A percentile compares a stretch with the other conserved stretches of the same genome.
phyloP scores from a whole-genome alignment of 352 stramenopile genomes.

The Globisporangium alternatum region DNA sequence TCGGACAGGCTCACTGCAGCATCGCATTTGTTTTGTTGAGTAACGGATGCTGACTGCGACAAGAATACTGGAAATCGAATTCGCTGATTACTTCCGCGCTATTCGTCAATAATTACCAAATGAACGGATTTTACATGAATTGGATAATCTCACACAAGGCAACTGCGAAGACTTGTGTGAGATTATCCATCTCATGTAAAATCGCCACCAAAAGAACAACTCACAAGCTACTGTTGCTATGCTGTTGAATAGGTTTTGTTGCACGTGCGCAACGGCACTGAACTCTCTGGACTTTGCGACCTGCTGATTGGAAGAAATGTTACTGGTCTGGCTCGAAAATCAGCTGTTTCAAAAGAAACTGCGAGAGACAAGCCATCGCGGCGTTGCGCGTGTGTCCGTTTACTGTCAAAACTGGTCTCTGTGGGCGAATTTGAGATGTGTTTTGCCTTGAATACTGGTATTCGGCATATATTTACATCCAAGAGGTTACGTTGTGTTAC shows the following conservation, averaged over 20 bases:
- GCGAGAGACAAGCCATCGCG: conserved; percentile 4
- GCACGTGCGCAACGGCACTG: conserved; percentile 3
- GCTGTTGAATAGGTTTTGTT: conserved; percentile 1
- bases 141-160: not conserved
- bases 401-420: not conserved
- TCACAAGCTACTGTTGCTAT: not conserved
- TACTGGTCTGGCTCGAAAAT: not conserved
- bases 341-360: conserved; percentile 5
- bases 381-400: not conserved
- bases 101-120: not conserved
- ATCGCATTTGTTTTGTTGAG: not conserved
- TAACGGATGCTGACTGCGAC: not conserved
- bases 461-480: too few relatives aligned
- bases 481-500: too few relatives aligned
- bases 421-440: not conserved
- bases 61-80: not conserved
- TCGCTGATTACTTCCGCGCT: not conserved
- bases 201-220: not conserved
- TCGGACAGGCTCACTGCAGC: not conserved
- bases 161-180: too few relatives aligned
- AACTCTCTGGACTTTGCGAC: conserved; percentile 2
- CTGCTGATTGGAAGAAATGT: not conserved
- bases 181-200: too few relatives aligned
- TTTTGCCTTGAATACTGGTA: too few relatives aligned
- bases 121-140: conserved; percentile 1